Base-by-base conservation (phyloP, 2,329 filamentous ascomycete species). In the Paracorniculantispora psalliotae region DNA sequence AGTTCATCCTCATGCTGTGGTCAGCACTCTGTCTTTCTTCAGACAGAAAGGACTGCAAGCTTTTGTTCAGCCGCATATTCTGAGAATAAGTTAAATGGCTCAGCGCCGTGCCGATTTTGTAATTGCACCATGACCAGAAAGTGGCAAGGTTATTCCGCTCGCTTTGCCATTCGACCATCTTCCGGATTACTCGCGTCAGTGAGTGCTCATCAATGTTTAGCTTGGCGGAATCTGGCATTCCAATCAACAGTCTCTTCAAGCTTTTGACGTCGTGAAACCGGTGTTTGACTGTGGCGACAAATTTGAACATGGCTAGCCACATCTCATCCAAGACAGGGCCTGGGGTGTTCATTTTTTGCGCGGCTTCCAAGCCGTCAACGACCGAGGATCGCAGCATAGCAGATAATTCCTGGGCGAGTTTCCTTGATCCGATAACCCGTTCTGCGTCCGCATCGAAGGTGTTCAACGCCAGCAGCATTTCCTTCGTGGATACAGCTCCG, bases 1-100 rank as follows among this genome's bases (percentile, higher is more conserved):
- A 67, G 1, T 61, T 61, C 41, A 64, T 33, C 17, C 41, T 56
- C 46, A 51, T 51, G 37, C 21, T 51, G 2, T 47, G 50, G 25
- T 57, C 55, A 7, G 46, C 17, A 26, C 48, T n/a, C n/a, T n/a
- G n/a, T n/a, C n/a, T n/a, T n/a, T n/a, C n/a, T n/a, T n/a, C n/a
- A n/a, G n/a, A n/a, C n/a, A n/a, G n/a, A n/a, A n/a, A n/a, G n/a
- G n/a, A n/a, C n/a, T n/a, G n/a, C n/a, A n/a, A n/a, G n/a, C n/a
- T n/a, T n/a, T n/a, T n/a, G n/a, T n/a, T n/a, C n/a, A n/a, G n/a
- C n/a, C n/a, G n/a, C n/a, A n/a, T n/a, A n/a, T n/a, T n/a, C n/a
- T n/a, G n/a, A n/a, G n/a, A n/a, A n/a, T n/a, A n/a, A n/a, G n/a
- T n/a, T n/a, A n/a, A n/a, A n/a, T 52, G 56, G n/a, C 37, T 9